Conservation (phyloP, 1,284 basidiomycete species). For the Pyrrhoderma noxium region DNA sequence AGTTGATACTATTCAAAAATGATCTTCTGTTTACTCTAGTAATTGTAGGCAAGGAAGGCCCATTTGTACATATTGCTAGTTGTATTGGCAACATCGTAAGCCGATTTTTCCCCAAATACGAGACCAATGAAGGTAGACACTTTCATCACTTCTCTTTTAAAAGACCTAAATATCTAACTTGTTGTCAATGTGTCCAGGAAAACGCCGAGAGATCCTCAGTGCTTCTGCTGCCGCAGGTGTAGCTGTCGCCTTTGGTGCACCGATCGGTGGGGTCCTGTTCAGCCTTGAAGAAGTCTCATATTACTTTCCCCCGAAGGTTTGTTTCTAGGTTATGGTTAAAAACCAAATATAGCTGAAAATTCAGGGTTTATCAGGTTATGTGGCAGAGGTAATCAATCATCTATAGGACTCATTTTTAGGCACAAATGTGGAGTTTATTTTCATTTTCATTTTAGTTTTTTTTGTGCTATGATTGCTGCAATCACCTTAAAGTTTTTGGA, state of each 20-base stretch:
- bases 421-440: conserved; percentile 1
- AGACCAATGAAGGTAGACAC: conserved; percentile 78
- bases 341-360: neutral
- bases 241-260: conserved; percentile 41
- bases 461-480: conserved; percentile 92
- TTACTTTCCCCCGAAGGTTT: conserved; percentile 88
- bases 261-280: conserved; percentile 78
- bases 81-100: conserved; percentile 95
- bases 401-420: neutral
- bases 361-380: conserved; percentile 48
- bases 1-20: conserved; percentile 4
- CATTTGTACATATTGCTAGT: conserved; percentile 93
- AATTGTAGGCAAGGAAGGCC: conserved; percentile 76
- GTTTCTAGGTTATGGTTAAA: conserved; percentile 19
- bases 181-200: conserved; percentile 41
- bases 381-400: conserved; percentile 73
- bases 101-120: conserved; percentile 81
- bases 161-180: neutral
- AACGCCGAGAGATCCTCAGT: conserved; percentile 86
- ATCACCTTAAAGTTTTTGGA: conserved; percentile 85
- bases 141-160: conserved; percentile 13
- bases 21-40: conserved; percentile 18
- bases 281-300: conserved; percentile 93
- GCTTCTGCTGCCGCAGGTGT: conserved; percentile 74
- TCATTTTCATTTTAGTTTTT: conserved; percentile 52